Percentiles rank a stretch among this genome's conserved stretches.
Conservation (phyloP, 2,329 filamentous ascomycete species). For the Zymoseptoria crescenta region DNA sequence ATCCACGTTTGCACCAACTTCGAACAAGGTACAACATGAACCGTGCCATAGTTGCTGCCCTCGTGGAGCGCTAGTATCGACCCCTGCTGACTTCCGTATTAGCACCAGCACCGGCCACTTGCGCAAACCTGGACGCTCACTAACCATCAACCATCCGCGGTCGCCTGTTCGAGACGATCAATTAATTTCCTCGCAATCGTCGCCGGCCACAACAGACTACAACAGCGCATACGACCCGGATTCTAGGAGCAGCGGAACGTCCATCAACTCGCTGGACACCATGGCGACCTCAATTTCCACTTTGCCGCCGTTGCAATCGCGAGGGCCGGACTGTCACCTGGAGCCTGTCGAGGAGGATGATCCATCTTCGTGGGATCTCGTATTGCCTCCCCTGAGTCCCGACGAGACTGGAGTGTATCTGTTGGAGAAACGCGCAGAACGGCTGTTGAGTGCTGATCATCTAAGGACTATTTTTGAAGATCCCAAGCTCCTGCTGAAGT, state of each 20-base stretch:
- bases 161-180: neutral
- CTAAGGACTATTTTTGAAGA: slow-evolving; percentile 58
- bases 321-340: slow-evolving; percentile 33
- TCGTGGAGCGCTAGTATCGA: neutral
- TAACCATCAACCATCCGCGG: neutral
- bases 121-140: slow-evolving; percentile 4
- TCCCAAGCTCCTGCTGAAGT: slow-evolving; percentile 54
- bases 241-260: slow-evolving; percentile 29
- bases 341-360: slow-evolving; percentile 47
- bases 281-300: slow-evolving; percentile 30
- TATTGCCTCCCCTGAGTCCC: slow-evolving; percentile 33
- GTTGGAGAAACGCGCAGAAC: slow-evolving; percentile 56
- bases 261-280: slow-evolving; percentile 31
- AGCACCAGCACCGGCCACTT: slow-evolving; percentile 2
- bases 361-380: slow-evolving; percentile 47
- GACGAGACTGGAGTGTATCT: slow-evolving; percentile 38
- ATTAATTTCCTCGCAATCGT: slow-evolving; percentile 7
- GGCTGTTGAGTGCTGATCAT: slow-evolving; percentile 60
- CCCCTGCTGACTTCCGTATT: neutral
- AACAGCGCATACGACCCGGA: slow-evolving; percentile 17
- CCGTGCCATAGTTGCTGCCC: neutral
- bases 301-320: slow-evolving; percentile 38
- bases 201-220: slow-evolving; percentile 9
- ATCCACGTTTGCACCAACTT: neutral
- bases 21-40: neutral